Percentiles rank a stretch among this genome's conserved stretches.
Evolutionary conservation across 2,329 filamentous ascomycete genomes (phyloP).

Genomic region (Plenodomus lindquistii): DNA sequence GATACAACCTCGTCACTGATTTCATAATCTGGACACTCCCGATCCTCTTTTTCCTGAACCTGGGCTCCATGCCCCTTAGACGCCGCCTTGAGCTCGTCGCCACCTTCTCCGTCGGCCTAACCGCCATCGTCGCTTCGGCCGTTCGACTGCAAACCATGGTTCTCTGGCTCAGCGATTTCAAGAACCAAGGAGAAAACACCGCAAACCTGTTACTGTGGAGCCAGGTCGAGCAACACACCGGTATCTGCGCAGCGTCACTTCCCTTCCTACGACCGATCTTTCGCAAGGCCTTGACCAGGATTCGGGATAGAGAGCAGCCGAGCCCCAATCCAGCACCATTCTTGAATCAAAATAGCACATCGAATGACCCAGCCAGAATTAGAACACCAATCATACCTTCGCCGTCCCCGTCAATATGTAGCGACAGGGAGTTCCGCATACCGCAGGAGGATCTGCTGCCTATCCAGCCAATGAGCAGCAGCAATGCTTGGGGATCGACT

Average conservation of each 20-base stretch:
- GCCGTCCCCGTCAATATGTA: slow-evolving; percentile 20
- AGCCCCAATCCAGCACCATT: slow-evolving; percentile 16
- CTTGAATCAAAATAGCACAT: slow-evolving; percentile 12
- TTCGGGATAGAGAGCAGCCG: slow-evolving; percentile 9
- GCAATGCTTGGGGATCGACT: slow-evolving; percentile 9
- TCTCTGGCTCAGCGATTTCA: slow-evolving; percentile 30
- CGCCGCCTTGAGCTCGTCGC: slow-evolving; percentile 56
- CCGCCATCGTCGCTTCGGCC: slow-evolving; percentile 37
- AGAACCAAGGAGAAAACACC: slow-evolving; percentile 15
- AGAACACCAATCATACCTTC: slow-evolving; percentile 31
- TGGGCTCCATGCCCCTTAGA: slow-evolving; percentile 49
- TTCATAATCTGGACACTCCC: slow-evolving; percentile 49
- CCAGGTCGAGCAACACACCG: slow-evolving; percentile 37
- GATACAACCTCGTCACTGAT: slow-evolving; percentile 49
- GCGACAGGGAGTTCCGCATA: slow-evolving; percentile 17
- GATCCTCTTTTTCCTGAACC: slow-evolving; percentile 49
- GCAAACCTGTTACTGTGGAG: slow-evolving; percentile 35
- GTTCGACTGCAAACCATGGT: slow-evolving; percentile 30
- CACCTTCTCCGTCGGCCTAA: slow-evolving; percentile 38
- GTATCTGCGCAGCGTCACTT: slow-evolving; percentile 37
- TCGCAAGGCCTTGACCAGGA: slow-evolving; percentile 14
- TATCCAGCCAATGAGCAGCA: slow-evolving; percentile 13
- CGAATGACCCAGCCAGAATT: slow-evolving; percentile 8
- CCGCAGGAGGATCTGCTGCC: slow-evolving; percentile 17
- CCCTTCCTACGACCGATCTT: slow-evolving; percentile 35